Evolutionary conservation across 2,329 filamentous ascomycete species (phyloP).

Genomic region (Talaromyces sp.): DNA sequence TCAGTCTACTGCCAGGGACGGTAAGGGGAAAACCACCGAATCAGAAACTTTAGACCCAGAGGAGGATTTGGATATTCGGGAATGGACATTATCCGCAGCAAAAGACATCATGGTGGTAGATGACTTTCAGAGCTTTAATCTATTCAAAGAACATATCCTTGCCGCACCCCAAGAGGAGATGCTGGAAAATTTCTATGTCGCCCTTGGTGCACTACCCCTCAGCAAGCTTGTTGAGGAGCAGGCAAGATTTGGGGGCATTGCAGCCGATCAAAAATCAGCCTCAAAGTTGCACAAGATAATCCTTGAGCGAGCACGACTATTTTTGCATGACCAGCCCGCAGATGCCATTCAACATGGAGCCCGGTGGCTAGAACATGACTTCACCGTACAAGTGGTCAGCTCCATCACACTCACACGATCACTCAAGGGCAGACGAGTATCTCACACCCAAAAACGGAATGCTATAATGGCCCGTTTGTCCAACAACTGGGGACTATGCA

Average conservation of each 20-base stretch:
- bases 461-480: constrained; percentile 66
- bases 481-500: constrained; percentile 69
- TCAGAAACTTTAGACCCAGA: constrained; percentile 58
- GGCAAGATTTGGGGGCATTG: constrained; percentile 68
- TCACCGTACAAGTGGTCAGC: constrained; percentile 76
- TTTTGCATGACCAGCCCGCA: constrained; percentile 78
- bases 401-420: constrained; percentile 76
- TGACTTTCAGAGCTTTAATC: constrained; percentile 83
- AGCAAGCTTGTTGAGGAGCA: constrained; percentile 79
- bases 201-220: constrained; percentile 72
- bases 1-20: constrained; percentile 20
- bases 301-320: constrained; percentile 83
- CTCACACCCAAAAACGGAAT: constrained; percentile 73
- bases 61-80: constrained; percentile 67
- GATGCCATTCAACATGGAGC: constrained; percentile 83
- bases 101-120: constrained; percentile 76
- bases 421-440: constrained; percentile 70
- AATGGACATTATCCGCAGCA: constrained; percentile 76
- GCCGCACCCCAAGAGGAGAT: constrained; percentile 88
- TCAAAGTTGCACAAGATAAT: constrained; percentile 76
- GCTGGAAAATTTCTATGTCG: constrained; percentile 81
- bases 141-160: constrained; percentile 83
- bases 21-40: constrained; percentile 20
- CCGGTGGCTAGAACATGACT: constrained; percentile 86
- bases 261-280: constrained; percentile 69